phyloP scores from a whole-genome alignment of 2,329 filamentous ascomycete genomes.

The Phialocephala subalpina region DNA sequence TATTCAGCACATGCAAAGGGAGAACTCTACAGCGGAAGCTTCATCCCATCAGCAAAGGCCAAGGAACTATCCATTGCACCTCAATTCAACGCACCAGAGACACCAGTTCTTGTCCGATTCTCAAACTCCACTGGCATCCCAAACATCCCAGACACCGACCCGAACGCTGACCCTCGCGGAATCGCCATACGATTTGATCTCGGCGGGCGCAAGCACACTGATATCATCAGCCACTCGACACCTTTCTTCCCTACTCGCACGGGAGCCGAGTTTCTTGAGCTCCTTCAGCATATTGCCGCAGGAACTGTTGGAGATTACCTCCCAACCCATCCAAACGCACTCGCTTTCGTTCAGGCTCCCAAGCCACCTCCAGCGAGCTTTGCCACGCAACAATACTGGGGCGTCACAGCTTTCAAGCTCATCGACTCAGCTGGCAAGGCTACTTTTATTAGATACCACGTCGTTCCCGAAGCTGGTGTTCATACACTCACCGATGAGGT shows the following conservation, averaged over 20 bases:
- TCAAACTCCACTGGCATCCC: conserved; percentile 60
- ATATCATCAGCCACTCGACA: conserved; percentile 62
- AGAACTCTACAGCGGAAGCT: conserved; percentile 58
- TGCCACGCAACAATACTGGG: conserved; percentile 55
- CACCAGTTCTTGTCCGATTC: conserved; percentile 56
- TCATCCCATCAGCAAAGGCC: conserved; percentile 56
- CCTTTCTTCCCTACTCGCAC: conserved; percentile 60
- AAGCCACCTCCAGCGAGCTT: conserved; percentile 60
- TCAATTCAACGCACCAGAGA: conserved; percentile 55
- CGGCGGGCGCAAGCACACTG: conserved; percentile 57
- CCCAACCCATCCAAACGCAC: conserved; percentile 53
- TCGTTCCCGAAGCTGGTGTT: conserved; percentile 55
- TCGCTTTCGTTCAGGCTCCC: conserved; percentile 55
- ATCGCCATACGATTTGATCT: conserved; percentile 58
- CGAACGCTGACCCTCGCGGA: conserved; percentile 56
- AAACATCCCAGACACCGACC: conserved; percentile 56
- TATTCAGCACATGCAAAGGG: conserved; percentile 61
- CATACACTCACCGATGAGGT: conserved; percentile 49
- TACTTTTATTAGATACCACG: conserved; percentile 57
- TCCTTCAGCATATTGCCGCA: conserved; percentile 53
- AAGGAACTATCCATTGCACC: conserved; percentile 53
- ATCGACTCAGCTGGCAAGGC: conserved; percentile 48
- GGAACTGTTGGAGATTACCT: conserved; percentile 51
- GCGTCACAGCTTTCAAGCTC: conserved; percentile 58
- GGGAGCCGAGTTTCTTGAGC: conserved; percentile 59